Percentiles rank a stretch among this genome's conserved stretches.
phyloP scores from a whole-genome alignment of 2,329 filamentous ascomycete species.

The Apiospora marii region DNA sequence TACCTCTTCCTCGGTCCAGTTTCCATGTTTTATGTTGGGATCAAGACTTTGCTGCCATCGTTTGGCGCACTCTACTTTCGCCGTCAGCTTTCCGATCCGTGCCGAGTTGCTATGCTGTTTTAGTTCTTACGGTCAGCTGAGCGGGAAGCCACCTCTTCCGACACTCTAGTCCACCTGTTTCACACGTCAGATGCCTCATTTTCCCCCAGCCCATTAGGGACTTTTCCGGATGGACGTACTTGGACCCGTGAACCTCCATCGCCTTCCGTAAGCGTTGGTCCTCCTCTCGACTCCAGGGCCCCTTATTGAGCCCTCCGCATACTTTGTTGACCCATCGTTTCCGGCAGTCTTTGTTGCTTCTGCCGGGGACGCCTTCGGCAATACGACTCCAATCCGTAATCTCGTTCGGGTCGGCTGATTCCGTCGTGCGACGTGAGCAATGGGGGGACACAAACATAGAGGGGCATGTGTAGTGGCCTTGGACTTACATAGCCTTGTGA shows the following conservation, averaged over 20 bases:
- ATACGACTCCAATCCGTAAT: constrained; percentile 45
- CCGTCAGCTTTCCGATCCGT: neutral
- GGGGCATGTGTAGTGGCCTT: neutral
- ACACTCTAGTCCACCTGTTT: constrained; percentile 50
- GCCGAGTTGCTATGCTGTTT: neutral
- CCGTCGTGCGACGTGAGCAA: neutral
- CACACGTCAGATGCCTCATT: constrained; percentile 22
- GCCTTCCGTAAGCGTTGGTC: constrained; percentile 41
- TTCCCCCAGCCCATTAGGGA: neutral
- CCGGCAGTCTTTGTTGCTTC: constrained; percentile 53
- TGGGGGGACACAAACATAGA: too few species aligned
- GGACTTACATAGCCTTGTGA: neutral
- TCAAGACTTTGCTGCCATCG: constrained; percentile 54
- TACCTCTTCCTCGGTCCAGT: constrained; percentile 36
- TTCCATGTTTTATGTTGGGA: constrained; percentile 44
- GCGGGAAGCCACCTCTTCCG: constrained; percentile 46
- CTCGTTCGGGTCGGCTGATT: neutral
- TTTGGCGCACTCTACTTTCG: constrained; percentile 52
- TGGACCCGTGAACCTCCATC: constrained; percentile 46
- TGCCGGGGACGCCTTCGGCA: constrained; percentile 45
- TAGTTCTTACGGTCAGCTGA: constrained; percentile 37
- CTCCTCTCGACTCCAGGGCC: constrained; percentile 38
- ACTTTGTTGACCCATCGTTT: constrained; percentile 51
- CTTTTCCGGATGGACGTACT: constrained; percentile 32
- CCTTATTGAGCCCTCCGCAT: constrained; percentile 48